Percentiles rank a stretch among this genome's conserved stretches.
Evolutionary conservation across 768 basidiomycete genomes (phyloP).

Genomic region (Lactarius pseudohatsudake): DNA sequence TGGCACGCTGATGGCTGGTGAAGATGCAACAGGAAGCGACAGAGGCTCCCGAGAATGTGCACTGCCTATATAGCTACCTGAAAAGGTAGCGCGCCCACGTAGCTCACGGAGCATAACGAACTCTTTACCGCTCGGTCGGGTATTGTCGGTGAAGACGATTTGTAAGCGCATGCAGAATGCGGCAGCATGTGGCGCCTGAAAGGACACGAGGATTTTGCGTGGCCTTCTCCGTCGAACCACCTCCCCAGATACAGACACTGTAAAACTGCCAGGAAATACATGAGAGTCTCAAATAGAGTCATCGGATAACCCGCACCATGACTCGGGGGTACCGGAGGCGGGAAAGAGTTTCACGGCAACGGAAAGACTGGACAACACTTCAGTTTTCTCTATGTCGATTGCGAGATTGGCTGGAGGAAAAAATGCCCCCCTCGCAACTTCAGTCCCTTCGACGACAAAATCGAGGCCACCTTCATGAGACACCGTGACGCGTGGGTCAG

Average conservation of each 20-base stretch:
- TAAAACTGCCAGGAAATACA: conserved; percentile 2
- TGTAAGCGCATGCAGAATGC: not conserved
- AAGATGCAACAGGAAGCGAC: no score
- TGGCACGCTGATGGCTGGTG: no score
- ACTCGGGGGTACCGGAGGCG: not conserved
- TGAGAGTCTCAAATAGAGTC: not conserved
- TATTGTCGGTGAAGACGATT: conserved; percentile 10
- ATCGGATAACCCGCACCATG: conserved; percentile 7
- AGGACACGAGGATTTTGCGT: conserved; percentile 6
- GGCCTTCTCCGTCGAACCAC: not conserved
- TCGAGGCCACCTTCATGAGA: conserved; percentile 16
- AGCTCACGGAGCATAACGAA: conserved; percentile 15
- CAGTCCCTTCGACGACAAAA: conserved; percentile 10
- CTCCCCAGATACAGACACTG: not conserved
- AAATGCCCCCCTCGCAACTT: not conserved
- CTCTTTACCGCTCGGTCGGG: not conserved
- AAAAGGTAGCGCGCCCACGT: not conserved
- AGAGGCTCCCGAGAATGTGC: not conserved
- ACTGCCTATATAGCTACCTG: not conserved
- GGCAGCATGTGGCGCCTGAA: conserved; percentile 7
- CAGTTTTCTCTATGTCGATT: not conserved
- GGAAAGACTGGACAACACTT: not conserved
- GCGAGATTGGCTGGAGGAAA: not conserved
- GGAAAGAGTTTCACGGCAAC: not conserved
- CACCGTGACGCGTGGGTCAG: conserved; percentile 7